Evolutionary conservation across 2,329 filamentous ascomycete species (phyloP).

Genomic region (Dendryphion nanum): DNA sequence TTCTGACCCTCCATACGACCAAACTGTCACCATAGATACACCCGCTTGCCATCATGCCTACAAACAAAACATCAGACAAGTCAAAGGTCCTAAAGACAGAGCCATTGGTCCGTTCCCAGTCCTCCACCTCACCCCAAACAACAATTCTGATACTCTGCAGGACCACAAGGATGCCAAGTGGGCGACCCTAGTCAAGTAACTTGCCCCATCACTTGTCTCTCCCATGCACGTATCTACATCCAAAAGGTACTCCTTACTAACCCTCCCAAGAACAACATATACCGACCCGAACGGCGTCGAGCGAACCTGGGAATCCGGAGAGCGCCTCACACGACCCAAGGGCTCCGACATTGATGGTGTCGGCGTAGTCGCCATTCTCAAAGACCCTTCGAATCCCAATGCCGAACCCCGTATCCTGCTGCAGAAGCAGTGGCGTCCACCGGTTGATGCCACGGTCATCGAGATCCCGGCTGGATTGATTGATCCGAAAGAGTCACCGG

Average conservation of each 20-base stretch:
- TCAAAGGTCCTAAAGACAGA: constrained; percentile 36
- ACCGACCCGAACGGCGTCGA: constrained; percentile 58
- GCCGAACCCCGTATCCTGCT: constrained; percentile 36
- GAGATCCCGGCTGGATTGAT: constrained; percentile 64
- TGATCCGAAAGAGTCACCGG: constrained; percentile 58
- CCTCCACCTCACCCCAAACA: constrained; percentile 1
- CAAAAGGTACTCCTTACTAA: constrained; percentile 5
- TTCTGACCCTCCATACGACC: no score
- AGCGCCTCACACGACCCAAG: constrained; percentile 66
- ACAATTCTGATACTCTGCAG: constrained; percentile 21
- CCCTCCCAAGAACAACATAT: constrained; percentile 49
- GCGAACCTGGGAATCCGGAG: constrained; percentile 70
- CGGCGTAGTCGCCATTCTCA: constrained; percentile 68
- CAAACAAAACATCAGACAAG: constrained; percentile 14
- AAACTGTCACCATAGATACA: no score
- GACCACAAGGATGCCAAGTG: constrained; percentile 41
- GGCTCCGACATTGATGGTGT: constrained; percentile 67
- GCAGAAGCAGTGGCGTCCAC: constrained; percentile 59
- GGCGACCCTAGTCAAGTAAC: constrained; percentile 42
- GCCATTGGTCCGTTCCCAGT: constrained; percentile 29
- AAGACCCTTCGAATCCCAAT: constrained; percentile 29
- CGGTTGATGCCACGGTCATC: constrained; percentile 59
- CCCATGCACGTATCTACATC: neutral
- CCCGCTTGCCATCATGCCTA: no score
- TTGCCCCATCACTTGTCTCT: no score